A percentile compares a stretch with the other conserved stretches of the same genome.
phyloP scores from a whole-genome alignment of 805 yeast genomes.

The Pichia ethanolica region DNA sequence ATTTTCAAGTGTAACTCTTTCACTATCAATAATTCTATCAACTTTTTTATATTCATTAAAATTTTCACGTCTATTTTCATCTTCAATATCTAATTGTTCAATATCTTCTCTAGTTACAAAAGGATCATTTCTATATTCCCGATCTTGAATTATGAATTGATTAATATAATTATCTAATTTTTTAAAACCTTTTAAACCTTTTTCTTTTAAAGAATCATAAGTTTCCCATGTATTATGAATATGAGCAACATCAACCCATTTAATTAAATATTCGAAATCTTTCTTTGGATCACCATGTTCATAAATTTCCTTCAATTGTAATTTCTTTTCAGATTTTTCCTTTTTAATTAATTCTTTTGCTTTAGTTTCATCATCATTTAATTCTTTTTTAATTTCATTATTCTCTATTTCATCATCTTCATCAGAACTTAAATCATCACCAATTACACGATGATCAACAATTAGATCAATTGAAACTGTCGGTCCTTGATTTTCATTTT shows the following conservation, averaged over 20 bases:
- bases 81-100: slow-evolving; percentile 88
- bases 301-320: slow-evolving; percentile 17
- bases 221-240: slow-evolving; percentile 93
- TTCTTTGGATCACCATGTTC: slow-evolving; percentile 42
- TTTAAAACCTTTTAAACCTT: slow-evolving; percentile 62
- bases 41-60: slow-evolving; percentile 76
- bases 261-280: slow-evolving; percentile 56
- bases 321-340: slow-evolving; percentile 22
- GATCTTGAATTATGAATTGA: slow-evolving; percentile 64
- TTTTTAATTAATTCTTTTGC: slow-evolving; percentile 25
- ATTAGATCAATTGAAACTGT: slow-evolving; percentile 33
- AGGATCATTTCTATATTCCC: slow-evolving; percentile 72
- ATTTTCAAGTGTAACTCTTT: slow-evolving; percentile 55
- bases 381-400: not conserved
- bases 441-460: slow-evolving; percentile 45
- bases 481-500: slow-evolving; percentile 7
- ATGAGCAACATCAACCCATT: slow-evolving; percentile 86
- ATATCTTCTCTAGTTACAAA: slow-evolving; percentile 82
- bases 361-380: slow-evolving; percentile 7
- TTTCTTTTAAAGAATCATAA: slow-evolving; percentile 41
- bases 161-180: slow-evolving; percentile 86
- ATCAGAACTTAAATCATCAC: slow-evolving; percentile 17
- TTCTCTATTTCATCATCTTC: slow-evolving; percentile 8
- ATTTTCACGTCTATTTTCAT: slow-evolving; percentile 77
- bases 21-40: slow-evolving; percentile 84